Base-by-base conservation (phyloP, 2,329 filamentous ascomycete species). In the Sarocladium brachiariae region DNA sequence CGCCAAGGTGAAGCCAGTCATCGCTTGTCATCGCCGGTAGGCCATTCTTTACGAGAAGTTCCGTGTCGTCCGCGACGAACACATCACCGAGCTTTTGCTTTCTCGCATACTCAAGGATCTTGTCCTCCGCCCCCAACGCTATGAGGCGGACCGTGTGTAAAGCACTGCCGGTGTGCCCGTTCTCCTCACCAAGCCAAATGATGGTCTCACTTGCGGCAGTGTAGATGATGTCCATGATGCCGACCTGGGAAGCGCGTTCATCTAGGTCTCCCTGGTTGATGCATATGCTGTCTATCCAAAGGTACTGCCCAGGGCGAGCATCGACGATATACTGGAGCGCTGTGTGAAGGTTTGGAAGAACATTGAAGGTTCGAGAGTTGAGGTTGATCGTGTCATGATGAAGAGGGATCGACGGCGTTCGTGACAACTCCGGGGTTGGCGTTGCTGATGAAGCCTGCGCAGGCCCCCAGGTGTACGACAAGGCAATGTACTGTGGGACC, bases 401-500 rank as follows among this genome's bases (percentile, higher is more conserved):
- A 33, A 19, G 43, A 47, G 43, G 43, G 14, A 33, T 47, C n/a
- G n/a, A 8, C 7, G 43, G 9, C 4, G 43, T 19, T 19, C 16
- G 9, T 18, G 25, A 4, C 25, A 39, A 13, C 16, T 19, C 18
- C 8, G 43, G 10, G n/a, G 43, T 31, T 16, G 27, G 19, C 10
- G 43, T 13, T 19, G 43, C 3, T n/a, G 43, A 10, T 33, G 43
- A 33, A 33, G 43, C 24, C n/a, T 47, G 25, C 8, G 43, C 43
- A 7, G 43, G 43, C 10, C 58, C 59, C 59, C 60, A 61, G 8
- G 55, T 61, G 47, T 62, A 61, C 2, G 59, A 62, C 13, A 62
- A 50, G 37, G 58, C 56, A 41, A 57, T 53, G 52, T 56, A 63
- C 6, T 49, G 49, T 14, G 55, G 57, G 21, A 51, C 51, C 39